Base-by-base conservation (phyloP, 225 moss, liverwort and hornwort genomes). In the Marchantia paleacea region DNA sequence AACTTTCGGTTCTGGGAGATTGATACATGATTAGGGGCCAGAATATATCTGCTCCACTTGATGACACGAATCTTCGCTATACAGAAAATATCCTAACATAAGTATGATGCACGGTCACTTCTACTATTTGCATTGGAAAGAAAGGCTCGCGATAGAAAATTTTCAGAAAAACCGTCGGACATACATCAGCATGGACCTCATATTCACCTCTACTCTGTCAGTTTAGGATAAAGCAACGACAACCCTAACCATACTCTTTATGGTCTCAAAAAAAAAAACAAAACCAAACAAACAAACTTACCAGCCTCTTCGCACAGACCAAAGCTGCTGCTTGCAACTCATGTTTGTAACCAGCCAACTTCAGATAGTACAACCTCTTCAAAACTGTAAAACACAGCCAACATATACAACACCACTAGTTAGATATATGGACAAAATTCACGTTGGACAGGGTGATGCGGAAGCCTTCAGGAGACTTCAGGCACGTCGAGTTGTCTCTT, bases 271-370 rank as follows among this genome's bases (percentile, higher is more conserved):
- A 50, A n/a, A n/a, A n/a, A n/a, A n/a, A n/a, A n/a, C n/a, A n/a
- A n/a, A n/a, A n/a, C n/a, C n/a, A n/a, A 2, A 39, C 39, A 5
- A 22, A 49, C 57, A 20, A 22, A 81, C 91, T 87, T 81, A 96
- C 96, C 90, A 99, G 86, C 81, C 93, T 85, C 82, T 92, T 99
- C 16, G 89, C 97, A 60, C 81, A 78, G 25, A 88, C 88, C 77
- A 86, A 86, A 50, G 95, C 91, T 57, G 93, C 91, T 53, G 93
- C 93, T 79, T 83, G 92, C n/a, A 92, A 52, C 78, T 99, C 97
- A 60, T 95, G 85, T 47, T 89, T 95, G 69, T 99, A 95, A 18
- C 93, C 93, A 62, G 95, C 93, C 85, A 95, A 81, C 75, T 89
- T 88, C 25, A 99, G 81, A 73, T 88, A 90, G 80, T 91, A 90